Base-by-base conservation (phyloP, 2,329 filamentous ascomycete genomes). In the Hypoxylon sp. region DNA sequence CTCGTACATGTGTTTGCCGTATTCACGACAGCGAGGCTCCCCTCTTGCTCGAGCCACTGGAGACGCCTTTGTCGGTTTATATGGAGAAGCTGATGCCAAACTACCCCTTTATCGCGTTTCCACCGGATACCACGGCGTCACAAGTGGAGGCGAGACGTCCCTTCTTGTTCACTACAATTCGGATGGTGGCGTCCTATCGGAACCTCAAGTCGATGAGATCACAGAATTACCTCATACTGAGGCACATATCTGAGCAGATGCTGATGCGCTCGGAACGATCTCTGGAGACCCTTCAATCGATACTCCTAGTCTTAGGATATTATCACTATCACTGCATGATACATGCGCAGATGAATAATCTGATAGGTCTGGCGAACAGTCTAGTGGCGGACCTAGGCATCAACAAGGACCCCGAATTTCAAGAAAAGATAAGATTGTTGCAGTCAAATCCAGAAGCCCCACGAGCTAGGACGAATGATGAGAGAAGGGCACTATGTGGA, bases 281-380 rank as follows among this genome's bases (percentile, higher is more conserved):
- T 0, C 65, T 86, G 9, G 84, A 86, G 60, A 71, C 86, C 2
- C 72, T 86, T 0, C 77, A 82, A 57, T 81, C 83, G 0, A 79
- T 86, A 2, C 71, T 86, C 2, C 78, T 85, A 0, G 79, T 85
- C 24, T 66, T 84, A 2, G 80, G 80, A 0, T 86, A 80, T 78
- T 85, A 85, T 58, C 84, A 86, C 48, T 83, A 86, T 52, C 84
- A 86, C 70, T 86, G 84, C 67, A 79, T 85, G 65, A 78, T 82
- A 72, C 84, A 86, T 53, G 78, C 80, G 0, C 85, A 87, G 63
- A 72, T 87, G 11, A 81, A 81, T 69, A 85, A 84, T 53, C 74
- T 87, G 2, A 71, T 86, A 2, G 78, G 82, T 7, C 68, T 88
- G 18, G 82, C 84, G 1, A 73, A 79, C 11, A 83, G 81, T 3